Base-by-base conservation (phyloP, 306 rosid species). In the Medicago ruthenica region DNA sequence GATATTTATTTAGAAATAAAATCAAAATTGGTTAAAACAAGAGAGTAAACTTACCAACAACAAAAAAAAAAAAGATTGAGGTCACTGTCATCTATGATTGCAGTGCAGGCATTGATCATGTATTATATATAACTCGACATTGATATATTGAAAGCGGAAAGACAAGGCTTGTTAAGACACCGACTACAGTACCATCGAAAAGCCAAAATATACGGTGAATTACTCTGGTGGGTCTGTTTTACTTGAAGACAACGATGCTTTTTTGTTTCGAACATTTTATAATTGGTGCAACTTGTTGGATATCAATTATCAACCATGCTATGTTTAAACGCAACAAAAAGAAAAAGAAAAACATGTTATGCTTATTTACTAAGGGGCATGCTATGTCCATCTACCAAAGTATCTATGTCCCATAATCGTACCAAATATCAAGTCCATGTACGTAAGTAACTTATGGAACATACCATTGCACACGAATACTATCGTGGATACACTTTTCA, bases 161-260 rank as follows among this genome's bases (percentile, higher is more conserved):
- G 47, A 24, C 51, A 74, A 70, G 9, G 31, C 48, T 58, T 5
- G 41, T 11, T 11, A 47, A 24, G 82, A 83, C 84, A 78, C 40
- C 27, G 37, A 72, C 55, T 66, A 71, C 14, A 51, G 41, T 71
- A 20, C 54, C 50, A 45, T 67, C 41, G 73, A 75, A 81, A 71
- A 78, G 84, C 86, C 87, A 83, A 81, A 83, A 39, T 48, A 83
- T 71, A 55, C 86, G 84, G 86, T 74, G 39, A 62, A 17, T 78
- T 39, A 74, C 74, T 61, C 48, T 3, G 34, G 67, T 76, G 55
- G 69, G 75, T 77, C 86, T 79, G 20, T 8, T 27, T 60, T 60
- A 0, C 17, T 58, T 41, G 9, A 64, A 22, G 21, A 63, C 82
- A 67, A 47, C 70, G 31, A 58, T 21, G 48, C 14, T 80, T 8